Conservation (phyloP, 257 asterid species). For the Cinchona pubescens region DNA sequence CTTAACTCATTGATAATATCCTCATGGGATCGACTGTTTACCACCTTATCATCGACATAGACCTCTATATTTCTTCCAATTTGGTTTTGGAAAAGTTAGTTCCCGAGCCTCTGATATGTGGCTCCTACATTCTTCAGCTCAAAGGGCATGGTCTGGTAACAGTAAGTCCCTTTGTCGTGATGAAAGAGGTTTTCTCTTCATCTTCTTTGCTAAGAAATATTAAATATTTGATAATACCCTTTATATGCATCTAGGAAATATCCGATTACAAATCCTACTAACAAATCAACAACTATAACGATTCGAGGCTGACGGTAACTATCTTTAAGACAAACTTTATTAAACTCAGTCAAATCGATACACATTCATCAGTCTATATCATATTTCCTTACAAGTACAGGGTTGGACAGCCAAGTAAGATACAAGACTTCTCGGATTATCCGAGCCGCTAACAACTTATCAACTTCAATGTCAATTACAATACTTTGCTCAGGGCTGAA, state of each 20-base stretch:
- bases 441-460: too few relatives aligned
- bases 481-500: not conserved
- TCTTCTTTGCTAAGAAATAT: not conserved
- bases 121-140: not conserved
- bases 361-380: too few relatives aligned
- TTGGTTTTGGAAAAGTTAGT: too few relatives aligned
- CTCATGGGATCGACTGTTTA: not conserved
- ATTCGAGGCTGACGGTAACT: not conserved
- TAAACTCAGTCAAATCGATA: too few relatives aligned
- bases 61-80: not conserved
- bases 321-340: too few relatives aligned
- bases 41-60: not conserved
- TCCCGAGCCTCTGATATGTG: not conserved
- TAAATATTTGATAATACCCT: too few relatives aligned
- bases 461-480: not conserved
- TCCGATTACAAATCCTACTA: not conserved
- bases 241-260: not conserved
- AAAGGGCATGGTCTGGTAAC: not conserved
- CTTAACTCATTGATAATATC: fast-evolving
- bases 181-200: not conserved
- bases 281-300: not conserved
- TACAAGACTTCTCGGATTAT: not conserved
- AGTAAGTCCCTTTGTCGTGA: not conserved
- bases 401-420: not conserved
- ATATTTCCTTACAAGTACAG: too few relatives aligned